Conservation (phyloP, 2,329 filamentous ascomycete genomes). For the Alternaria alternata region DNA sequence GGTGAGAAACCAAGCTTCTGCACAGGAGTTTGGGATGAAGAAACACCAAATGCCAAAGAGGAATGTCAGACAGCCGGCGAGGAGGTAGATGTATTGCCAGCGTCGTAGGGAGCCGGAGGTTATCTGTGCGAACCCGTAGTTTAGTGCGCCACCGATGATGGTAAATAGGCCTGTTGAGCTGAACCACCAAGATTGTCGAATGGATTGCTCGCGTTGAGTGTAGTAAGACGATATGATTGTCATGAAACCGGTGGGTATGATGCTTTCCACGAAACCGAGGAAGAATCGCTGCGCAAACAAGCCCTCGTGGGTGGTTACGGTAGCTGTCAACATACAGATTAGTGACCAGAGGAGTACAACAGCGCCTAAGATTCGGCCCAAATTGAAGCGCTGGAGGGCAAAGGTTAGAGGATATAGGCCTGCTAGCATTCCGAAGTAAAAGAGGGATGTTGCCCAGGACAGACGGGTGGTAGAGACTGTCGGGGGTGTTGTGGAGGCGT, state of each 20-base stretch:
- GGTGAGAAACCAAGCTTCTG: slow-evolving; percentile 73
- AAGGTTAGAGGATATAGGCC: slow-evolving; percentile 79
- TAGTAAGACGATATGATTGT: slow-evolving; percentile 58
- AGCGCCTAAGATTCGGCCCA: slow-evolving; percentile 69
- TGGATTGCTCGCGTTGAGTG: slow-evolving; percentile 52
- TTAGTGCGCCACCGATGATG: slow-evolving; percentile 44
- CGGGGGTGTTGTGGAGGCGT: slow-evolving; percentile 60
- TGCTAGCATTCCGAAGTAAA: slow-evolving; percentile 81
- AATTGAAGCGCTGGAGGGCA: slow-evolving; percentile 71
- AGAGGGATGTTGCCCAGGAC: slow-evolving; percentile 79
- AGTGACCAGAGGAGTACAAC: slow-evolving; percentile 72
- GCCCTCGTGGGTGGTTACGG: slow-evolving; percentile 69
- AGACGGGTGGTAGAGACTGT: slow-evolving; percentile 72
- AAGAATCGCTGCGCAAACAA: slow-evolving; percentile 66
- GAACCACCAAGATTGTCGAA: slow-evolving; percentile 73
- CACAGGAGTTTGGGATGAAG: slow-evolving; percentile 70
- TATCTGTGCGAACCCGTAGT: slow-evolving; percentile 52
- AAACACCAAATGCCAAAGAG: slow-evolving; percentile 73
- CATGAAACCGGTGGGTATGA: slow-evolving; percentile 66
- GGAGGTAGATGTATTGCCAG: slow-evolving; percentile 74
- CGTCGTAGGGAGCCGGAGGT: slow-evolving; percentile 51
- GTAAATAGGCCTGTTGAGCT: slow-evolving; percentile 59
- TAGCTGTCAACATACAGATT: slow-evolving; percentile 73
- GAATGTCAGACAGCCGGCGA: slow-evolving; percentile 65
- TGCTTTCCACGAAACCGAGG: slow-evolving; percentile 64